A percentile compares a stretch with the other conserved stretches of the same genome.
Conservation (phyloP, 2,329 filamentous ascomycete species). For the Fusarium guadeloupense region DNA sequence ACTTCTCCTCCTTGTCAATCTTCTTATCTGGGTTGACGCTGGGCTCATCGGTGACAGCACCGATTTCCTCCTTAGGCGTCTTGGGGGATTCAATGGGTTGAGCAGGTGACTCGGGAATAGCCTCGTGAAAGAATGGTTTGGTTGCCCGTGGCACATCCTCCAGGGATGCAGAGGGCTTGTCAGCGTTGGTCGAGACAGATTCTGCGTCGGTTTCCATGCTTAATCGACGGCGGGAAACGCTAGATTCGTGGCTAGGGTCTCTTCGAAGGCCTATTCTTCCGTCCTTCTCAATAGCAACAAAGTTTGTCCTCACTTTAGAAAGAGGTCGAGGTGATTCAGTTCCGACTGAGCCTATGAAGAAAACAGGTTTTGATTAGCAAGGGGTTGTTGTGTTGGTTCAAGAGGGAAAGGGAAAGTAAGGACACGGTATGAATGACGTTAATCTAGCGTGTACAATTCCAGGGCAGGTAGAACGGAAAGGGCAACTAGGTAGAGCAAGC, state of each 20-base stretch:
- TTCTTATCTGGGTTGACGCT: conserved; percentile 54
- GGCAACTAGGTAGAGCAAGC: conserved; percentile 8
- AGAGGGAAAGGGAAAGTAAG: conserved; percentile 28
- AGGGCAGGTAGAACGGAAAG: conserved; percentile 25
- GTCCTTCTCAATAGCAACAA: conserved; percentile 76
- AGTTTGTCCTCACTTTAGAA: conserved; percentile 79
- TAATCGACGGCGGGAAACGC: conserved; percentile 49
- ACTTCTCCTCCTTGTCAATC: conserved; percentile 51
- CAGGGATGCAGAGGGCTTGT: conserved; percentile 47
- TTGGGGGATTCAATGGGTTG: conserved; percentile 35
- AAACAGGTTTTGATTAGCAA: conserved; percentile 37
- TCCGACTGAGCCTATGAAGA: conserved; percentile 45
- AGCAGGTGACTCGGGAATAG: conserved; percentile 55
- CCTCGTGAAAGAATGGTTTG: conserved; percentile 47
- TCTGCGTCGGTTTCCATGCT: conserved; percentile 49
- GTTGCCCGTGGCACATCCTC: conserved; percentile 40
- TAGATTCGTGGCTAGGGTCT: conserved; percentile 52
- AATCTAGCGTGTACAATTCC: conserved; percentile 30
- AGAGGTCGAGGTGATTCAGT: conserved; percentile 70
- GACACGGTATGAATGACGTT: conserved; percentile 26
- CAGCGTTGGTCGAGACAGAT: conserved; percentile 48
- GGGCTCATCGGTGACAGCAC: conserved; percentile 47
- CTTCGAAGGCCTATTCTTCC: conserved; percentile 63
- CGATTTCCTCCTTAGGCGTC: conserved; percentile 21
- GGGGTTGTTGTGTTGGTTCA: conserved; percentile 8